Percentiles rank a stretch among this genome's conserved stretches.
Evolutionary conservation across 2,329 filamentous ascomycete genomes (phyloP).

Genomic region (Epichloe typhina): DNA sequence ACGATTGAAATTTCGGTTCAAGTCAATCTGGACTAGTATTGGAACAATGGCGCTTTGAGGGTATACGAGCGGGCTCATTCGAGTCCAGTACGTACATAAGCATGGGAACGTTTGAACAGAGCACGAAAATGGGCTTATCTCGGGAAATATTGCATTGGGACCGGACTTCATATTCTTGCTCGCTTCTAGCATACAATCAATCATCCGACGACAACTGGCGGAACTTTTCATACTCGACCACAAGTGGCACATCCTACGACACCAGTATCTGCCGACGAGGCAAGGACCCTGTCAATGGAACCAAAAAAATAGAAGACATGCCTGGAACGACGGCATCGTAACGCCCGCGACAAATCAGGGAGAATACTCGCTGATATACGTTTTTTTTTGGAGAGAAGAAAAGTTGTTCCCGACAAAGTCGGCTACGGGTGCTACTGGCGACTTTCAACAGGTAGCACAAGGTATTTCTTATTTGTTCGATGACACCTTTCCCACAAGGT

Average conservation of each 20-base stretch:
- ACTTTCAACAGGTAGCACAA: neutral
- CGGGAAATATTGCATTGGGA: slow-evolving; percentile 37
- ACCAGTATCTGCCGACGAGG: neutral
- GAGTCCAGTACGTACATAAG: slow-evolving; percentile 22
- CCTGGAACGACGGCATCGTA: neutral
- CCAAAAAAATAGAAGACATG: neutral
- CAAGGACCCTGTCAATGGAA: neutral
- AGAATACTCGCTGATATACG: no score
- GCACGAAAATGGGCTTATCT: slow-evolving; percentile 19
- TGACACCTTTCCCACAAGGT: neutral
- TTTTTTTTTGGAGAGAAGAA: slow-evolving; percentile 1
- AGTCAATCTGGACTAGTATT: slow-evolving; percentile 20
- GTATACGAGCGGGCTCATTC: slow-evolving; percentile 15
- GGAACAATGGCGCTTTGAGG: slow-evolving; percentile 14
- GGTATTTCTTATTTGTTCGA: slow-evolving; percentile 1
- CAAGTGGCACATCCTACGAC: neutral
- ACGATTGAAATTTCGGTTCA: slow-evolving; percentile 13
- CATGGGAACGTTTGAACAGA: slow-evolving; percentile 17
- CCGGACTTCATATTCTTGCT: slow-evolving; percentile 16
- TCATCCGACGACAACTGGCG: slow-evolving; percentile 6
- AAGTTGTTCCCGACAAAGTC: neutral
- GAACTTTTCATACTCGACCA: neutral
- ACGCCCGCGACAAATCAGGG: neutral
- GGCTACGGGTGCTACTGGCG: neutral
- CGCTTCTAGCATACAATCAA: slow-evolving; percentile 19